phyloP scores from a whole-genome alignment of 441 rosid genomes.

The Arabidopsis hybrid region DNA sequence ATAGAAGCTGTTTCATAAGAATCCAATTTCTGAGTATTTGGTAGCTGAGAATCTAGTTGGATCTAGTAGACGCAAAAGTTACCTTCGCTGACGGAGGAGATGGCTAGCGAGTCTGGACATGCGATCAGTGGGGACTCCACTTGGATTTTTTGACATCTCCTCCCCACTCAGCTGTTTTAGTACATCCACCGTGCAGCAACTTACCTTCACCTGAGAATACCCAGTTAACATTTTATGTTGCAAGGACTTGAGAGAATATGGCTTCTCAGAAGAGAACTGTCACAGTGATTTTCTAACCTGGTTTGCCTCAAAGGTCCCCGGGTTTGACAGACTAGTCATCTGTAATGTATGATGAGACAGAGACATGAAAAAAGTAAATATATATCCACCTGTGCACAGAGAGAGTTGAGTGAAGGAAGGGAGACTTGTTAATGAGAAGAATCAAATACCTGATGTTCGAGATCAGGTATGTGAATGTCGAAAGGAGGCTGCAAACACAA shows the following conservation, averaged over 20 bases:
- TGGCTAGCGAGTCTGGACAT: constrained; percentile 86
- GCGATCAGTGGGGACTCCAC: constrained; percentile 76
- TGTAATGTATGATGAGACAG: constrained; percentile 42
- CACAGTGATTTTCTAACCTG: constrained; percentile 54
- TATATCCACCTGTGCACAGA: constrained; percentile 4
- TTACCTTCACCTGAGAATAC: constrained; percentile 79
- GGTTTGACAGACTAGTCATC: constrained; percentile 82
- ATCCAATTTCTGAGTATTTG: background rate
- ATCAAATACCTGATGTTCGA: constrained; percentile 68
- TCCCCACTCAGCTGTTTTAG: constrained; percentile 92
- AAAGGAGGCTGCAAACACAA: constrained; percentile 76
- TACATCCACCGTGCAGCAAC: constrained; percentile 91
- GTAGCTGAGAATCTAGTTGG: constrained; percentile 4
- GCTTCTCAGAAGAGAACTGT: constrained; percentile 8
- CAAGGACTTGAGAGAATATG: constrained; percentile 4
- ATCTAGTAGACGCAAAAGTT: constrained; percentile 10
- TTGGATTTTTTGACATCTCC: constrained; percentile 77
- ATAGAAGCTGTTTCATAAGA: constrained; percentile 69
- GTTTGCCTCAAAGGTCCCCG: constrained; percentile 83
- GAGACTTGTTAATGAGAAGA: constrained; percentile 6
- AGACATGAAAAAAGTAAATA: constrained; percentile 18
- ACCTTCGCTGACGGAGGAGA: constrained; percentile 81
- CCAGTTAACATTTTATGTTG: constrained; percentile 8
- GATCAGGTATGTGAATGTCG: constrained; percentile 57
- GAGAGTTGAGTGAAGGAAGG: background rate